These are phyloP conservation scores for Rhizopus sp. DNA, from an alignment of 371 early-diverging fungal genomes.

Conservation along the genomic window DNA sequence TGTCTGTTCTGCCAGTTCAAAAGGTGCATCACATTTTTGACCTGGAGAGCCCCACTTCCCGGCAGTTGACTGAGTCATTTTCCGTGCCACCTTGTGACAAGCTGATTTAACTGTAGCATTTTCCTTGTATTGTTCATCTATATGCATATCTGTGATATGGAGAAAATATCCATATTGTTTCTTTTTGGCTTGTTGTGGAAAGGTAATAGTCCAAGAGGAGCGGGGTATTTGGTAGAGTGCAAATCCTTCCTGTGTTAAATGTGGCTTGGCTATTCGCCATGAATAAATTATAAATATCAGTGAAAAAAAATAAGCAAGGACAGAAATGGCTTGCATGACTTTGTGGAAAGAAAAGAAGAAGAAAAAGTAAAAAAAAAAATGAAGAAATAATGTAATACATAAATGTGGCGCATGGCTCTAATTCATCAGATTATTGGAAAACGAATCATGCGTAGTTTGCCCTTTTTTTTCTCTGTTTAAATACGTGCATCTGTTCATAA, in stretches of 20 bases:
- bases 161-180: slow-evolving; percentile 56
- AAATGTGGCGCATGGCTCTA: not conserved
- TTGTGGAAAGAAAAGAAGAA: not conserved
- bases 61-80: not conserved
- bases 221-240: not conserved
- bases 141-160: slow-evolving; percentile 80
- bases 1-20: slow-evolving; percentile 67
- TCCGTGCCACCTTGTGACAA: slow-evolving; percentile 42
- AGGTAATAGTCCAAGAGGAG: slow-evolving; percentile 3
- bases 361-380: not conserved
- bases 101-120: slow-evolving; percentile 57
- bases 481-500: too few relatives aligned
- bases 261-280: not conserved
- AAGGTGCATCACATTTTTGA: slow-evolving; percentile 72
- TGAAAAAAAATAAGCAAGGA: not conserved
- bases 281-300: not conserved
- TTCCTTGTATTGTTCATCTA: slow-evolving; percentile 52
- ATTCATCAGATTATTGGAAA: not conserved
- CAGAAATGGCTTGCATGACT: not conserved
- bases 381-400: not conserved
- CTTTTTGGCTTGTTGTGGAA: not conserved
- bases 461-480: not conserved
- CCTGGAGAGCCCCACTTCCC: slow-evolving; percentile 52
- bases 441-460: not conserved
- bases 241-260: not conserved